Evolutionary conservation across 78 protist species (phyloP).

Genomic region (Bodo saltans): DNA sequence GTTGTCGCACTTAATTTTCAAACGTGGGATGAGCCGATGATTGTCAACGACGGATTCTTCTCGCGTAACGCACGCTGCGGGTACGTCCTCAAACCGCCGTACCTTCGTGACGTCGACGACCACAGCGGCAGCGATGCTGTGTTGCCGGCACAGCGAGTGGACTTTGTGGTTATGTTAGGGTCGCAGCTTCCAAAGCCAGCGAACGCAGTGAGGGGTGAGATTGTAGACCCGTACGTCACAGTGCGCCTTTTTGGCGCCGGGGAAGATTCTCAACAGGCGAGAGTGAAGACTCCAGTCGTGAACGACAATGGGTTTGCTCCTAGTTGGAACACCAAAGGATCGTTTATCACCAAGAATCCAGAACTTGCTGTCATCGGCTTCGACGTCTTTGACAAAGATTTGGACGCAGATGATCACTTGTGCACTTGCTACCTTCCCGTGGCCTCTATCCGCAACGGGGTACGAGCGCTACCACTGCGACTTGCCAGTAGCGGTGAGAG

Average conservation of each 20-base stretch:
- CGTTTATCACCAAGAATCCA: too few species aligned
- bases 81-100: conserved; percentile 42
- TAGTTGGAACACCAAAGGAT: conserved; percentile 5
- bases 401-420: not conserved
- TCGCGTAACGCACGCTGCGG: conserved; percentile 22
- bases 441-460: too few species aligned
- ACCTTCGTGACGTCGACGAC: too few species aligned
- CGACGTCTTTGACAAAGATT: conserved; percentile 26
- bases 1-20: conserved; percentile 47
- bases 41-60: conserved; percentile 20
- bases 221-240: conserved; percentile 46
- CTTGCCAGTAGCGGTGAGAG: too few species aligned
- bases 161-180: conserved; percentile 18
- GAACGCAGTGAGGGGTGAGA: conserved; percentile 12
- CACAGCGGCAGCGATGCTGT: too few species aligned
- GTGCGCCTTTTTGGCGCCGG: not conserved
- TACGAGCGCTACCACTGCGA: too few species aligned
- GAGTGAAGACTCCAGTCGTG: not conserved
- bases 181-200: conserved; percentile 27
- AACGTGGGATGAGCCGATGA: conserved; percentile 14
- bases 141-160: too few species aligned
- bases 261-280: not conserved
- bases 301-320: conserved; percentile 42
- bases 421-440: too few species aligned
- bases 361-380: conserved; percentile 33